A percentile compares a stretch with the other conserved stretches of the same genome.
These are phyloP conservation scores for Globisporangium takayamanum DNA, from an alignment of 352 stramenopile genomes.

Conservation along the genomic window DNA sequence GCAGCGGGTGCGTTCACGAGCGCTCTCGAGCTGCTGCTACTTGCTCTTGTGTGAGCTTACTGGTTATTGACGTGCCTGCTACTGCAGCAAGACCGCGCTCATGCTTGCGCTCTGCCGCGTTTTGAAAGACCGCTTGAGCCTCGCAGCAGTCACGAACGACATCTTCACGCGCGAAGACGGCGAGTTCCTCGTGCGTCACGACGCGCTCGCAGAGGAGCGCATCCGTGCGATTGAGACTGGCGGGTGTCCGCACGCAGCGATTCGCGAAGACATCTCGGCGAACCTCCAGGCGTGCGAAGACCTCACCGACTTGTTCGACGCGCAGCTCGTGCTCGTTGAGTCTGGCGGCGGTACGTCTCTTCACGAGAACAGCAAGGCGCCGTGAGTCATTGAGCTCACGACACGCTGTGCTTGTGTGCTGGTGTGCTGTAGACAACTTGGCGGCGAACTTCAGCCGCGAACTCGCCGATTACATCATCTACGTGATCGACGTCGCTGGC, in stretches of 20 bases:
- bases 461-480: constrained; percentile 97
- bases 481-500: constrained; percentile 98
- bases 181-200: constrained; percentile 95
- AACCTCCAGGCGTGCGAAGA: constrained; percentile 96
- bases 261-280: constrained; percentile 96
- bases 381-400: neutral
- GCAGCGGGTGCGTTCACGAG: constrained; percentile 45
- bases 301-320: constrained; percentile 86
- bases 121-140: constrained; percentile 77
- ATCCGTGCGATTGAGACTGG: constrained; percentile 97
- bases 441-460: constrained; percentile 97
- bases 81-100: constrained; percentile 90
- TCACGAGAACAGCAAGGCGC: neutral
- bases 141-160: constrained; percentile 96
- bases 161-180: constrained; percentile 99
- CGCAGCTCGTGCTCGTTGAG: constrained; percentile 88
- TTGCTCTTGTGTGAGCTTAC: neutral
- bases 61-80: neutral
- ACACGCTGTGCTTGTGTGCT: no score
- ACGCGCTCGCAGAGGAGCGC: constrained; percentile 84
- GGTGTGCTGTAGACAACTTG: constrained; percentile 87
- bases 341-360: constrained; percentile 62
- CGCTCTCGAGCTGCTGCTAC: neutral
- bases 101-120: constrained; percentile 90
- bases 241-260: constrained; percentile 95